These are phyloP conservation scores for Cucurbita maxima DNA, from an alignment of 306 rosid species.

Conservation along the genomic window DNA sequence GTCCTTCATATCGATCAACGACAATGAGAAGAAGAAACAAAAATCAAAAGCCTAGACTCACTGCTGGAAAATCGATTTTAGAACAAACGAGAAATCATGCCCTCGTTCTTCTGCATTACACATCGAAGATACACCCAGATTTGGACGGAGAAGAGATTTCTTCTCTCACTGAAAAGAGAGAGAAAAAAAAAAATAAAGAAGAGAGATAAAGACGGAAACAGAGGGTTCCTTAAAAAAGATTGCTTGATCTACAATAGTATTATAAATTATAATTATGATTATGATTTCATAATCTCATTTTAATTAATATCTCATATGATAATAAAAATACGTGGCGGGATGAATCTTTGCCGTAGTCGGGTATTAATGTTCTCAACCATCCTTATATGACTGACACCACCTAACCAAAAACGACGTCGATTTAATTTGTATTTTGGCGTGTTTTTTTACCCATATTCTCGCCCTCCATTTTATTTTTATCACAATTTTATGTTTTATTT, in stretches of 20 bases:
- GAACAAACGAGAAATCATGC: neutral
- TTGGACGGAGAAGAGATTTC: neutral
- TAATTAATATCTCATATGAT: neutral
- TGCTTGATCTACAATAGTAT: neutral
- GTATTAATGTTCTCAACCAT: neutral
- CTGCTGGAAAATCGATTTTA: neutral
- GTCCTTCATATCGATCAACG: slow-evolving; percentile 64
- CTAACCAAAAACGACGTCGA: neutral
- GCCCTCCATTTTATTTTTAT: no score
- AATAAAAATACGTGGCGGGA: neutral
- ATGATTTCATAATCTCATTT: neutral
- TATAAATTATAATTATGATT: neutral
- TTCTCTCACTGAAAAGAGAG: slow-evolving; percentile 3
- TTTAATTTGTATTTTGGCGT: no score
- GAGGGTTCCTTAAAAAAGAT: neutral
- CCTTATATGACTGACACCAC: neutral
- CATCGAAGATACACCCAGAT: neutral
- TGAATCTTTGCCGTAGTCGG: neutral
- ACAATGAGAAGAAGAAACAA: neutral
- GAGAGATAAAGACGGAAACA: no score
- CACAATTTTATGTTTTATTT: no score
- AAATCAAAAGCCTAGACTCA: neutral
- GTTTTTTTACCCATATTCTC: no score
- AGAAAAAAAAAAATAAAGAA: neutral
- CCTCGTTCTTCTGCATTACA: neutral